Conservation (phyloP, 2,329 filamentous ascomycete genomes). For the Ascochyta koolunga region DNA sequence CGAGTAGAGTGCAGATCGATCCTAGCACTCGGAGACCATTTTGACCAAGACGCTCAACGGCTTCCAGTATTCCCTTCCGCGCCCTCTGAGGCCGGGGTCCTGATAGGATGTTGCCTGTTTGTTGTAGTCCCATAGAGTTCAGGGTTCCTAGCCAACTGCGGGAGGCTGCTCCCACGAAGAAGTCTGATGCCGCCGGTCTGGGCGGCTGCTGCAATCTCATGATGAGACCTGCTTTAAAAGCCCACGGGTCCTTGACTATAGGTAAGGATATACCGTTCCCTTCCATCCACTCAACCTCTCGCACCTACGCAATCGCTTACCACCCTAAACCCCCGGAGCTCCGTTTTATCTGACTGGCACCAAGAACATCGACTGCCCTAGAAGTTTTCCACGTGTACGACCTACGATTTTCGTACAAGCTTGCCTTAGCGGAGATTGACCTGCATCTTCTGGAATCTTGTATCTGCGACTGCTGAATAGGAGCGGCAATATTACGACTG, state of each 20-base stretch:
- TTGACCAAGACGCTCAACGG: slow-evolving; percentile 10
- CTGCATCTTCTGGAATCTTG: background rate
- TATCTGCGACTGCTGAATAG: background rate
- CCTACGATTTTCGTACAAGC: slow-evolving; percentile 9
- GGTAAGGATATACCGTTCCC: slow-evolving; percentile 19
- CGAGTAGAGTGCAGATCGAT: slow-evolving; percentile 12
- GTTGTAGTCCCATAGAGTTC: background rate
- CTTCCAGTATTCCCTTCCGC: slow-evolving; percentile 10
- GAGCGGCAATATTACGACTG: background rate
- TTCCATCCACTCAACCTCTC: slow-evolving; percentile 7
- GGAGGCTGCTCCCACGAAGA: slow-evolving; percentile 2
- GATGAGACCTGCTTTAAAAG: slow-evolving; percentile 21
- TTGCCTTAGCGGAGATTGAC: slow-evolving; percentile 6
- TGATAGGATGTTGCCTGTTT: slow-evolving; percentile 5
- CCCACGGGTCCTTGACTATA: slow-evolving; percentile 24
- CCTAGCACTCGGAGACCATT: slow-evolving; percentile 4
- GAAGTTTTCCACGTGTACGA: slow-evolving; percentile 8
- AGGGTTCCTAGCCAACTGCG: background rate
- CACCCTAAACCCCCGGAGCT: slow-evolving; percentile 10
- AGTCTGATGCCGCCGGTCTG: slow-evolving; percentile 1
- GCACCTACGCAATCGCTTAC: slow-evolving; percentile 2
- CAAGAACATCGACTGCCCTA: background rate
- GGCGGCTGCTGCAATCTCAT: slow-evolving; percentile 11
- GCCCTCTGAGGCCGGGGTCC: background rate
- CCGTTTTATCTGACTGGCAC: slow-evolving; percentile 5